Base-by-base conservation (phyloP, 176 grass and related monocot genomes). In the Raddia guianensis region DNA sequence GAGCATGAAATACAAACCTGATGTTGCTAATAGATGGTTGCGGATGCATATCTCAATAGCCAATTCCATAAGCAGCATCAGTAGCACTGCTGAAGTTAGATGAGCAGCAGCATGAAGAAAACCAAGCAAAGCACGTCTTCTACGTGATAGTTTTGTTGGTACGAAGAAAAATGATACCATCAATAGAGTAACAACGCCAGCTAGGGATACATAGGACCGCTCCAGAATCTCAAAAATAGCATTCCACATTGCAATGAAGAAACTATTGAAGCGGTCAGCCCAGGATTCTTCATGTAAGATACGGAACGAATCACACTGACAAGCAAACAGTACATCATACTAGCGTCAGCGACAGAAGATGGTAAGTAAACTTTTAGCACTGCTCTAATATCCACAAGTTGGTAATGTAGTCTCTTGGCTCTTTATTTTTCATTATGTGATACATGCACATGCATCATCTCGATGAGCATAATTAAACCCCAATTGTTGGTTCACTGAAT, bases 31-130 rank as follows among this genome's bases (percentile, higher is more conserved):
- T 35, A 99, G 86, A 83, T 88, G 90, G 84, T 99, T 95, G 60
- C 79, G 87, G 35, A 93, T 91, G 79, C 96, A 99, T 77, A 99
- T 93, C 85, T 99, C 96, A 90, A 99, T 99, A 82, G 68, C 90
- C 76, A 99, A 83, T 79, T 99, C 96, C 92, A 99, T 92, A 66
- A 99, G 79, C 32, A 99, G 84, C 96, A 95, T 99, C 58, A 99
- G 76, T 72, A 99, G 52, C 50, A 99, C 78, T 49, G 96, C 96
- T n/a, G 96, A 92, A 79, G 86, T 88, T 75, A 99, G 72, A 78
- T 99, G 96, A 61, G 96, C 92, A 18, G 84, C 85, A 60, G 86
- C 96, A 88, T 99, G 96, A 75, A 99, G 92, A 91, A 93, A 84
- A 58, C 92, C 96, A 72, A 99, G 83, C 81, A 95, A 74, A 72